These are phyloP conservation scores for Termitomyces sp. DNA, from an alignment of 768 basidiomycete species.

Conservation along the genomic window DNA sequence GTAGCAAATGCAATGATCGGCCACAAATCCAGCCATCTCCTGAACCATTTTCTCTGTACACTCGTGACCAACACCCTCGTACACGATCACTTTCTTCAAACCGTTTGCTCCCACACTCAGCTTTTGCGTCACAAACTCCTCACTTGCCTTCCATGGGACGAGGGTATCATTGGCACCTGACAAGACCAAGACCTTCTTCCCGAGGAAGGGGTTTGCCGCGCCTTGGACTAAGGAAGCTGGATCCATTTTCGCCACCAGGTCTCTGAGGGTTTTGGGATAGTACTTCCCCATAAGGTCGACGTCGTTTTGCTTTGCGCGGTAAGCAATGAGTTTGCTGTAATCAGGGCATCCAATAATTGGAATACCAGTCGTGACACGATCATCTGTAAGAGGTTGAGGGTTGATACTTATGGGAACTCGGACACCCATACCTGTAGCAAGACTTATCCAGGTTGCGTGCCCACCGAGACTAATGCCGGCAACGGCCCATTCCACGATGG, in stretches of 20 bases:
- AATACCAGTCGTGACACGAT: slow-evolving; percentile 38
- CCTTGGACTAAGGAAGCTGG: slow-evolving; percentile 39
- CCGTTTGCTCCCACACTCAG: slow-evolving; percentile 51
- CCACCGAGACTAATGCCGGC: slow-evolving; percentile 81
- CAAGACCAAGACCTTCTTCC: slow-evolving; percentile 70
- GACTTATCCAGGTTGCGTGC: slow-evolving; percentile 73
- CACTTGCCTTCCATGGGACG: slow-evolving; percentile 60
- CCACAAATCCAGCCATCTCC: slow-evolving; percentile 33
- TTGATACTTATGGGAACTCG: neutral
- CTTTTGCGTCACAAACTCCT: slow-evolving; percentile 44
- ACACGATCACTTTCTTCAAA: slow-evolving; percentile 49
- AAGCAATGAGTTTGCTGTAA: slow-evolving; percentile 48
- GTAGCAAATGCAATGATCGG: slow-evolving; percentile 11
- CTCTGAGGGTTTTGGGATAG: slow-evolving; percentile 49
- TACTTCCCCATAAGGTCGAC: slow-evolving; percentile 44
- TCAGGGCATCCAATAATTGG: slow-evolving; percentile 71
- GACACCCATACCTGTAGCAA: slow-evolving; percentile 36
- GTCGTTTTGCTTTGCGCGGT: slow-evolving; percentile 43
- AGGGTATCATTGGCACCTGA: slow-evolving; percentile 59
- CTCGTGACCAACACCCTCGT: slow-evolving; percentile 55
- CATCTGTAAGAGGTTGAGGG: slow-evolving; percentile 25
- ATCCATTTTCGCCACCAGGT: slow-evolving; percentile 40
- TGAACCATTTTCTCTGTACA: slow-evolving; percentile 57
- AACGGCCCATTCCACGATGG: slow-evolving; percentile 63
- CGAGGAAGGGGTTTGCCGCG: slow-evolving; percentile 51